phyloP scores from a whole-genome alignment of 768 basidiomycete genomes.

The Panus rudis region DNA sequence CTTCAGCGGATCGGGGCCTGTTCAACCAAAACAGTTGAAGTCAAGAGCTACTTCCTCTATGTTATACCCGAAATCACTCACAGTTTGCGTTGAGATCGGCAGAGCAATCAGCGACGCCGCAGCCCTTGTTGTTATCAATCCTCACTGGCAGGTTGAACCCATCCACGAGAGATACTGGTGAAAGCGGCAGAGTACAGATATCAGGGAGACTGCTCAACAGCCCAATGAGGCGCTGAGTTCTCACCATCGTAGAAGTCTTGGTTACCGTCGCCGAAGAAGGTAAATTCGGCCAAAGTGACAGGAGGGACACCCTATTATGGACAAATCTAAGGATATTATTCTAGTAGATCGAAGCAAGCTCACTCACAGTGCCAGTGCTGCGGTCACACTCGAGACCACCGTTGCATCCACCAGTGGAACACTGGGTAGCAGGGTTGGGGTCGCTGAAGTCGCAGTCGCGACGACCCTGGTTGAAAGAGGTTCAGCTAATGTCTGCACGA shows the following conservation, averaged over 20 bases:
- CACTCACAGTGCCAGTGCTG: slow-evolving; percentile 39
- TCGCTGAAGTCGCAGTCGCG: slow-evolving; percentile 50
- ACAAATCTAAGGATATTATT: not conserved
- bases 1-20: slow-evolving; percentile 19
- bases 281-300: slow-evolving; percentile 28
- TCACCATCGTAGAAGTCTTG: slow-evolving; percentile 17
- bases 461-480: slow-evolving; percentile 7
- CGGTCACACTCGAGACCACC: slow-evolving; percentile 57
- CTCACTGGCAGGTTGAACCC: slow-evolving; percentile 25
- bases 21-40: too few relatives aligned
- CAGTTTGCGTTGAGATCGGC: slow-evolving; percentile 26
- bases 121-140: slow-evolving; percentile 21
- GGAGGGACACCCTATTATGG: slow-evolving; percentile 23
- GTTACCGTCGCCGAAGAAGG: slow-evolving; percentile 22
- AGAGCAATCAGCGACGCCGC: slow-evolving; percentile 23
- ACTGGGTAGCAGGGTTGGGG: slow-evolving; percentile 43
- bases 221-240: too few relatives aligned
- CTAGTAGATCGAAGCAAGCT: not conserved
- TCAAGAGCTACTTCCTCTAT: slow-evolving; percentile 7
- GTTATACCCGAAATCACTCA: too few relatives aligned
- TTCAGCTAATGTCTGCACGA: not conserved
- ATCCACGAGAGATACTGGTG: slow-evolving; percentile 16
- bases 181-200: too few relatives aligned
- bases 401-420: slow-evolving; percentile 60
- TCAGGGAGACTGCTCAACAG: too few relatives aligned